Evolutionary conservation across 345 rosid genomes (phyloP).

Genomic region (Citrus hindsii): DNA sequence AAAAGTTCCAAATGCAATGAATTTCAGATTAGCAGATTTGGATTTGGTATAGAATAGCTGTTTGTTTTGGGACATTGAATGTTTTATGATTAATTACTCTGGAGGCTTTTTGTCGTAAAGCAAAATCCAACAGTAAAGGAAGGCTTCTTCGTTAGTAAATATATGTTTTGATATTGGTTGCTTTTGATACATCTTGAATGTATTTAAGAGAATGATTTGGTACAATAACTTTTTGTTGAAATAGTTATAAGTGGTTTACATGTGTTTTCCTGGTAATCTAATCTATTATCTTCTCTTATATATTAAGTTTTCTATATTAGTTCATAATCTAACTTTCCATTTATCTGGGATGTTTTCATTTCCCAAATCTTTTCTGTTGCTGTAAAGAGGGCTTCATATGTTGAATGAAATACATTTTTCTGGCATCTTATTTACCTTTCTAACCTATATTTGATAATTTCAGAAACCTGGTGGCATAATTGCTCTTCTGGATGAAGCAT

Average conservation of each 20-base stretch:
- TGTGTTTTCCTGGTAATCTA: too few relatives aligned
- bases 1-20: neutral
- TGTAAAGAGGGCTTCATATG: neutral
- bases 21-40: neutral
- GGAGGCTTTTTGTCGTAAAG: neutral
- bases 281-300: neutral
- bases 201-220: neutral
- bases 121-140: neutral
- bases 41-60: neutral
- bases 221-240: neutral
- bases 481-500: constrained; percentile 98
- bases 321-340: neutral
- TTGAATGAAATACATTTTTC: neutral
- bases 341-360: neutral
- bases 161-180: neutral
- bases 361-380: neutral
- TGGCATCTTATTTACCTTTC: constrained; percentile 9
- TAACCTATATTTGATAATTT: constrained; percentile 29
- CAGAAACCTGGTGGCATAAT: constrained; percentile 99
- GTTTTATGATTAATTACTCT: neutral
- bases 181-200: neutral
- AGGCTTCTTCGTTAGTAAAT: neutral
- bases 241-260: neutral
- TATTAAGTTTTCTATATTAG: neutral
- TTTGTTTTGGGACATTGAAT: neutral